Base-by-base conservation (phyloP, 805 yeast genomes). In the Candida quercuum region DNA sequence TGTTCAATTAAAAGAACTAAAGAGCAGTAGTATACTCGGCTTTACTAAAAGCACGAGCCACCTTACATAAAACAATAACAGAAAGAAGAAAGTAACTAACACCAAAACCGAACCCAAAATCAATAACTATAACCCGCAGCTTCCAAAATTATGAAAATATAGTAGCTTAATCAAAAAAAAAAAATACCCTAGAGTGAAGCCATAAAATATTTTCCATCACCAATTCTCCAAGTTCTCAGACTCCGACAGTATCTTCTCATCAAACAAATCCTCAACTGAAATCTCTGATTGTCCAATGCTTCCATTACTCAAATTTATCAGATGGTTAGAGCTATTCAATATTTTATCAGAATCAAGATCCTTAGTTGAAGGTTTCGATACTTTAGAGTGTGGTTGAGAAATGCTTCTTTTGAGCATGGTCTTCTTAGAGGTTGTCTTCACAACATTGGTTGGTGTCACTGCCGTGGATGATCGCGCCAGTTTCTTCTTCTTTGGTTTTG, bases 381-480 rank as follows among this genome's bases (percentile, higher is more conserved):
- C 13, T 14, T 45, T 42, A 16, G 53, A 17, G 6, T 45, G 41
- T 2, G 58, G 58, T 28, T 51, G 56, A 2, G 58, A 54, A 2
- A 38, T 28, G 0, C 55, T 40, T 46, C 59, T 45, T 29, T 54
- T 54, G 25, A 51, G 32, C 0, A 45, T 25, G 15, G 42, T 34
- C 27, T 50, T 53, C 39, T 52, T 53, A 2, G 40, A 22, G 10
- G 39, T 42, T 1, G 41, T 16, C 22, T 40, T 45, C 15, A 36
- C 5, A 19, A 24, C 17, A 6, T 45, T 25, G 3, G 41, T 33
- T 7, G 32, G 20, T 28, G 33, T 43, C 6, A 39, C 20, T 6
- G 43, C 44, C 2, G 59, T 48, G 4, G 53, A 35, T 1, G 55
- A 48, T 39, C 56, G 39, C 17, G 46, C 34, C 20, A 52, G 19